Conservation (phyloP, 2,329 filamentous ascomycete genomes). For the Penicillium sp. region DNA sequence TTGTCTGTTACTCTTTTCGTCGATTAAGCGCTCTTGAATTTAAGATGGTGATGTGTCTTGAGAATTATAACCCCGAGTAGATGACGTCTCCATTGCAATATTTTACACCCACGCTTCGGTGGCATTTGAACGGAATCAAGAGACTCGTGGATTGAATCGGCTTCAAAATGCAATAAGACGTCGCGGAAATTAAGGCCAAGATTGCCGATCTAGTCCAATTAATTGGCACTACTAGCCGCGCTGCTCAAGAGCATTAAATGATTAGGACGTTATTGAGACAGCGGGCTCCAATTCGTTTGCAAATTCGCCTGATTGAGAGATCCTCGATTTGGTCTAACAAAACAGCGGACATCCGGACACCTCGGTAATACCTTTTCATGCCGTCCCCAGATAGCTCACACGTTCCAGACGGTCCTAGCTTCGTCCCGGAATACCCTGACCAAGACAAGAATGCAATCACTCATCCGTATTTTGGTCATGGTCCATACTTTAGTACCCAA, state of each 20-base stretch:
- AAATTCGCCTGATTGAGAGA: not conserved
- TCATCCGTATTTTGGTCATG: no score
- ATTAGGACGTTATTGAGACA: not conserved
- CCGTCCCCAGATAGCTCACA: no score
- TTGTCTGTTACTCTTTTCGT: constrained; percentile 5
- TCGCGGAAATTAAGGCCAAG: not conserved
- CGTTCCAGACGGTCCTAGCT: no score
- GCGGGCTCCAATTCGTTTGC: no score
- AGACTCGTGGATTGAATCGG: not conserved
- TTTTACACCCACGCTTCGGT: not conserved
- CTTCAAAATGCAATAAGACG: not conserved
- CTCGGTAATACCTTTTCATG: no score
- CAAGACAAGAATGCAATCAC: no score
- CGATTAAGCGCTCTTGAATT: constrained; percentile 7
- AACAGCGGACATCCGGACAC: not conserved
- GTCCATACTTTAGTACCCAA: no score
- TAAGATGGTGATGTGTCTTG: not conserved
- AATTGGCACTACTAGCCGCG: not conserved
- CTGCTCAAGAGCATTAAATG: not conserved
- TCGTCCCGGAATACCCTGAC: no score
- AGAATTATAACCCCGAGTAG: not conserved
- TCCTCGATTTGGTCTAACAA: no score
- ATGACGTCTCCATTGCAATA: not conserved
- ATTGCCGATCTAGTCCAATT: not conserved
- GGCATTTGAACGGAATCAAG: not conserved